These are phyloP conservation scores for Tricholoma sp. DNA, from an alignment of 768 basidiomycete species.

Conservation along the genomic window DNA sequence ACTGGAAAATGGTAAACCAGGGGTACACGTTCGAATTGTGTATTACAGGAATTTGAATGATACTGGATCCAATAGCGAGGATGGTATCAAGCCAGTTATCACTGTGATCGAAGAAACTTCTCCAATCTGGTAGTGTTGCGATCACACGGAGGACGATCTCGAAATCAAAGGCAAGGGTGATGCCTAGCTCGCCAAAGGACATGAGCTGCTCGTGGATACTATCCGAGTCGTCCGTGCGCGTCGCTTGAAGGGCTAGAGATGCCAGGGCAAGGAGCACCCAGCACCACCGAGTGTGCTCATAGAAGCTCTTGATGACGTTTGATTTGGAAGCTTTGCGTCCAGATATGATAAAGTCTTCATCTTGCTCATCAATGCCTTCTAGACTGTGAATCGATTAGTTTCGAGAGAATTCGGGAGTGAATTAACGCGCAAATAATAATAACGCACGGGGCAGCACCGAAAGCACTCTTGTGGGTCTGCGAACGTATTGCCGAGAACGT, in stretches of 20 bases:
- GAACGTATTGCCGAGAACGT: constrained; percentile 85
- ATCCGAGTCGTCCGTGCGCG: constrained; percentile 48
- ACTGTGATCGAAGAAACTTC: constrained; percentile 60
- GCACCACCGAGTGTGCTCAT: constrained; percentile 56
- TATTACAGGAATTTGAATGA: constrained; percentile 84
- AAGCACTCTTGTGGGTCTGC: constrained; percentile 87
- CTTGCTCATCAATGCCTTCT: constrained; percentile 44
- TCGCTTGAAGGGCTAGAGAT: constrained; percentile 70
- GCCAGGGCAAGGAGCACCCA: constrained; percentile 75
- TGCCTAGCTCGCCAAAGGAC: constrained; percentile 64
- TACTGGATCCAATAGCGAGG: constrained; percentile 66
- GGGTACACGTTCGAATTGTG: constrained; percentile 60
- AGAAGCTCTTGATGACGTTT: constrained; percentile 50
- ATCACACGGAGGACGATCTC: constrained; percentile 78
- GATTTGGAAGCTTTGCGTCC: constrained; percentile 35
- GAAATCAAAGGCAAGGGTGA: constrained; percentile 82
- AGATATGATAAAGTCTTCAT: constrained; percentile 51
- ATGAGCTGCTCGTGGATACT: constrained; percentile 41
- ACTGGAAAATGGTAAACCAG: constrained; percentile 88
- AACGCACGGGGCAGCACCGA: constrained; percentile 75
- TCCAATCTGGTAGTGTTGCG: constrained; percentile 76
- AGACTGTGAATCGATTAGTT: constrained; percentile 19
- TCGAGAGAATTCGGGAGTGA: not conserved
- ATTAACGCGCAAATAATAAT: not conserved
- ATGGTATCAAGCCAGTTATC: constrained; percentile 73